Percentiles rank a stretch among this genome's conserved stretches.
Evolutionary conservation across 2,329 filamentous ascomycete genomes (phyloP).

Genomic region (Fusarium veterinarium): DNA sequence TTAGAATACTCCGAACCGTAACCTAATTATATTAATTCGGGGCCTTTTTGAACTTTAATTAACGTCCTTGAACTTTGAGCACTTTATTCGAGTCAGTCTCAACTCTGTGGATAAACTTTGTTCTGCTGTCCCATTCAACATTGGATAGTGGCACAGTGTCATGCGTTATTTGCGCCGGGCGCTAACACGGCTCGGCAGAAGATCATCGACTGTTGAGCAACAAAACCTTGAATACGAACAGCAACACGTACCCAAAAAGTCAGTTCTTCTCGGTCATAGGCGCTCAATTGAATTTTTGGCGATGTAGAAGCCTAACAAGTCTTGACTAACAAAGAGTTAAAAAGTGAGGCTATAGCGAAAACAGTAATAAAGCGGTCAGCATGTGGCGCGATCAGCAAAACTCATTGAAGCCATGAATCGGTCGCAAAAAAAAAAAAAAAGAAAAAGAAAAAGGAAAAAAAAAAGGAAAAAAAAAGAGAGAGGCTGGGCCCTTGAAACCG

Average conservation of each 20-base stretch:
- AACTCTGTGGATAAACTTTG: background rate
- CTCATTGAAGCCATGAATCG: background rate
- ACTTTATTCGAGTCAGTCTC: background rate
- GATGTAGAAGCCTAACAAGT: background rate
- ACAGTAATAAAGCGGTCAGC: background rate
- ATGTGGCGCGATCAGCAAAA: background rate
- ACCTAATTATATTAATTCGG: rapidly evolving
- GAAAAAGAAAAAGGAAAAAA: too few species aligned
- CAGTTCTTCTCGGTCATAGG: rapidly evolving
- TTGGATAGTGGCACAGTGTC: background rate
- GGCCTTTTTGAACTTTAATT: background rate
- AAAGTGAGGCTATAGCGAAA: background rate
- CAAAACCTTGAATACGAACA: background rate
- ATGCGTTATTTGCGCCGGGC: background rate
- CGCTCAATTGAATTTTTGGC: background rate
- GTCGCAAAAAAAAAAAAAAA: too few species aligned
- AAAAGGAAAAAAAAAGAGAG: background rate
- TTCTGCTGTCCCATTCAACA: too few species aligned
- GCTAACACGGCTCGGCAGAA: background rate
- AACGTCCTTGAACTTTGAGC: rapidly evolving
- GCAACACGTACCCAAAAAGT: background rate
- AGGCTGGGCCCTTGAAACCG: background rate
- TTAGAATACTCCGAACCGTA: background rate
- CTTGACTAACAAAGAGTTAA: background rate
- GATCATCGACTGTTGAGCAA: background rate